Base-by-base conservation (phyloP, 768 basidiomycete genomes). In the Leucocoprinus birnbaumii region DNA sequence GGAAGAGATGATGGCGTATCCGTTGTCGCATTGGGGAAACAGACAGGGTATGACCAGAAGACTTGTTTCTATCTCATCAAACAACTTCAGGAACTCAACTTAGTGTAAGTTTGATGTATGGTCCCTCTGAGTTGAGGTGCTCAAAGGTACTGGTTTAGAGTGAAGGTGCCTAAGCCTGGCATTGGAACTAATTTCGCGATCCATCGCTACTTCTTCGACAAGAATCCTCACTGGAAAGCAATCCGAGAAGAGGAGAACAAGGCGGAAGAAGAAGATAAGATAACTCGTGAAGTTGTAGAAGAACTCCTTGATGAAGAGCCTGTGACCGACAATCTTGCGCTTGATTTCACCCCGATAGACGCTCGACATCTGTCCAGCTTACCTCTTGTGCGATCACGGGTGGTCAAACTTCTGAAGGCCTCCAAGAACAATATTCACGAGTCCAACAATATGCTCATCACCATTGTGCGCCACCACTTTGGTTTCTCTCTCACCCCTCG, bases 31-130 rank as follows among this genome's bases (percentile, higher is more conserved):
- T 76, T 96, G 13, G 89, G 89, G 22, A 83, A 83, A 61, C 77
- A 82, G 63, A 86, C 92, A 9, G 83, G 82, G 47, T 93, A 95
- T 63, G 92, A 94, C 64, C 90, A 91, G 65, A 94, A 94, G 69
- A 89, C 89, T 1, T 91, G 91, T 59, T 91, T 91, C 66, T 94
- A 95, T 69, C 81, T 93, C 55, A 82, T 92, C 55, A 82, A 84
- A 60, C 85, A 90, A 60, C 73, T 95, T 16, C 76, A 85, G 2
- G 84, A 86, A 49, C 73, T 95, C 51, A 84, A 81, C 62, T 74
- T 90, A 38, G 80, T 94, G 89, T 89, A 76, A 51, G 86, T 60
- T n/a, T n/a, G 44, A 24, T 38, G 8, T 44, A 41, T 51, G 44
- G 50, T 45, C 21, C 37, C 18, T 31, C 37, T 3, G 7, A 35